Evolutionary conservation across 768 basidiomycete species (phyloP), one percentile per base, ranked within the genome.

Genomic region (Russula ochroleuca): DNA sequence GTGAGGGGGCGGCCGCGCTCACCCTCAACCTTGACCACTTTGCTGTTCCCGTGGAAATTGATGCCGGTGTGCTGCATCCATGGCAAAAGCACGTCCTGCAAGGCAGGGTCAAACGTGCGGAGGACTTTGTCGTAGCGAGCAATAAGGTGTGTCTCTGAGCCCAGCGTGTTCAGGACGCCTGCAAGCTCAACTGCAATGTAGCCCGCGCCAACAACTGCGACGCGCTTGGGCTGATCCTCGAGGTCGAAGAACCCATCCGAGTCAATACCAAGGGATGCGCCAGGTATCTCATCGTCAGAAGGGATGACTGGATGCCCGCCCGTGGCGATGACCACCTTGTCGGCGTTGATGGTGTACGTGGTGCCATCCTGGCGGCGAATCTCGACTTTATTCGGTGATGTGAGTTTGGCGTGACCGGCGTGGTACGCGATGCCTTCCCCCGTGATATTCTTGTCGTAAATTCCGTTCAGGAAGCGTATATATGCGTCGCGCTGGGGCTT

Each of bases 141-240:
- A 73, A 98, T 74, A 68, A 98, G 75, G 73, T 98, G 94, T 9
- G 94, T 94, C 75, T 98, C 93, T 40, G 87, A 83, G 23, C 95
- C 94, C 61, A 97, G 85, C 8, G 91, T 81, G 75, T 98, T 85
- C 76, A 99, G 85, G 59, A 99, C 85, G 21, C 97, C 97, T 5
- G 96, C 93, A 51, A 99, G 85, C 76, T 99, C 97, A 65, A 98
- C 92, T 19, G 94, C 94, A 69, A 99, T 98, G 74, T 99, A 99
- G 1, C 97, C 97, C 15, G 97, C 97, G 51, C 97, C 97, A 48
- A 98, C 87, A 59, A 98, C 88, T 3, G 88, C 95, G 35, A 97
- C 94, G 62, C 94, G 85, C 75, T 88, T 92, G 10, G 97, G 97
- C 74, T 96, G 94, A 57, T 88, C 82, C 68, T 85, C 85, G 50